phyloP scores from a whole-genome alignment of 176 grass and related monocot genomes.

The Bolboschoenus planiculmis region DNA sequence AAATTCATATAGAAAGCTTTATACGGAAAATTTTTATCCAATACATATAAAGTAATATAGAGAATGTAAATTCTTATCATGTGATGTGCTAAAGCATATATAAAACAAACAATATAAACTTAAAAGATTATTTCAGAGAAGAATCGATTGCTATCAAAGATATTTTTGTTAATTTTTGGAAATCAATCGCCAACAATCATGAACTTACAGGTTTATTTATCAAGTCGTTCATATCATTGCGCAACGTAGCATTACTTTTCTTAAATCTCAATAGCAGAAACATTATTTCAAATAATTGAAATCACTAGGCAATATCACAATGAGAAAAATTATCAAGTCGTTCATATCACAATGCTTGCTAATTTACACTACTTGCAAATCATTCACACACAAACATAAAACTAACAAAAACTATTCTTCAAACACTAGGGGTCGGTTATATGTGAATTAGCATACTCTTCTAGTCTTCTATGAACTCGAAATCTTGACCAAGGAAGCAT shows the following conservation, averaged over 20 bases:
- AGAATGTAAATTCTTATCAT: no score
- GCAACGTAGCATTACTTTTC: no score
- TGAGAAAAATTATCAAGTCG: neutral
- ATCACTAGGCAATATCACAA: neutral
- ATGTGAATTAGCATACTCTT: neutral
- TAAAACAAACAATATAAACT: no score
- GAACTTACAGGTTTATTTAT: no score
- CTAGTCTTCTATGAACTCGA: neutral
- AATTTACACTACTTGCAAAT: conserved; percentile 4
- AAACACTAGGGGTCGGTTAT: neutral
- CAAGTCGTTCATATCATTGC: no score
- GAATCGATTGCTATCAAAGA: neutral
- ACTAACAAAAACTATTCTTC: neutral
- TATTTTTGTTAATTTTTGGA: neutral
- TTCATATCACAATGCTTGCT: neutral
- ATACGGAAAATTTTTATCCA: no score
- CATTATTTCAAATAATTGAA: neutral
- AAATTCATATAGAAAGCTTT: no score
- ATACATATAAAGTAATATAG: no score
- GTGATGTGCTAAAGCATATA: no score
- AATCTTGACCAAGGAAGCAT: neutral
- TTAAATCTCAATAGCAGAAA: no score
- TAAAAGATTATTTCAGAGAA: no score
- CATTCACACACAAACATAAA: neutral
- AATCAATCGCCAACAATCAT: no score